Evolutionary conservation across 148 eudicot genomes (phyloP).

Genomic region (Vaccinium macrocarpon): DNA sequence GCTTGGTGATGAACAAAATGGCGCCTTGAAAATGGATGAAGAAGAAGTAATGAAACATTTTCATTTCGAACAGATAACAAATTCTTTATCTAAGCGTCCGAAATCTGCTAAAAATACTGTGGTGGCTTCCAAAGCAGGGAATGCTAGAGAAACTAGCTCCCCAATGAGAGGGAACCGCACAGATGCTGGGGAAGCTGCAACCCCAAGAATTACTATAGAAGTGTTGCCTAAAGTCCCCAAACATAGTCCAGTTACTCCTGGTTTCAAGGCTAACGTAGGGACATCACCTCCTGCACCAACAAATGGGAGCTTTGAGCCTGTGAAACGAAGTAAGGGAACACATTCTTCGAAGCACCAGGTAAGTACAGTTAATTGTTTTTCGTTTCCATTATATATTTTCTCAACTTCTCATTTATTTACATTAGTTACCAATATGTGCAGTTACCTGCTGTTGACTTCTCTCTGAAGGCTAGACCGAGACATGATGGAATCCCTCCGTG

Average conservation of each 20-base stretch:
- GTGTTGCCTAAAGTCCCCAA: conserved; percentile 58
- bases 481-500: conserved; percentile 53
- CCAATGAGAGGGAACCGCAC: conserved; percentile 70
- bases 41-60: conserved; percentile 38
- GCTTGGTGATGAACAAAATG: conserved; percentile 36
- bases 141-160: conserved; percentile 77
- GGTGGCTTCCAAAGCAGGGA: conserved; percentile 74
- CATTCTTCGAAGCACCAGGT: conserved; percentile 82
- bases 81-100: conserved; percentile 51
- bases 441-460: conserved; percentile 58
- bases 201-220: conserved; percentile 50
- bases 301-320: conserved; percentile 57
- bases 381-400: neutral
- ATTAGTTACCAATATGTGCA: conserved; percentile 28
- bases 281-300: conserved; percentile 38
- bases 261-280: conserved; percentile 50
- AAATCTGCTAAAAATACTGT: conserved; percentile 58
- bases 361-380: conserved; percentile 11
- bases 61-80: conserved; percentile 44
- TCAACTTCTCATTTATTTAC: conserved; percentile 1
- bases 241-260: conserved; percentile 57
- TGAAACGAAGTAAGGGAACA: conserved; percentile 51
- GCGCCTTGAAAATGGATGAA: conserved; percentile 29
- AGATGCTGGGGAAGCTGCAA: conserved; percentile 30
- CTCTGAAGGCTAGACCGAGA: conserved; percentile 68